A percentile compares a stretch with the other conserved stretches of the same genome.
Conservation (phyloP, 2,329 filamentous ascomycete genomes). For the Ophiosphaerella korrae region DNA sequence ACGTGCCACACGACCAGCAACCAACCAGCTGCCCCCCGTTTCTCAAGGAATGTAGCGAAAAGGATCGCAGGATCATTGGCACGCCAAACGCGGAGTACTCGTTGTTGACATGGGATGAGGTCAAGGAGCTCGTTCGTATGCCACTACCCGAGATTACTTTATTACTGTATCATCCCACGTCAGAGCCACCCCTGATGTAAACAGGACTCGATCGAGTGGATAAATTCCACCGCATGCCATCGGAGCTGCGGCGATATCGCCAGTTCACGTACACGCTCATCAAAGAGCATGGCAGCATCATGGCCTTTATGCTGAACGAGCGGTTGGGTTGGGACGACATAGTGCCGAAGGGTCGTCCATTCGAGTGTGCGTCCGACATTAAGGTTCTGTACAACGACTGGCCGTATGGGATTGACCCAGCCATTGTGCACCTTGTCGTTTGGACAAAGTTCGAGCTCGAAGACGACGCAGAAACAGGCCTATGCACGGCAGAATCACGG, state of each 20-base stretch:
- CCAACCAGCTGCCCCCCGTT: slow-evolving; percentile 73
- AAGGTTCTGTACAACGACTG: slow-evolving; percentile 89
- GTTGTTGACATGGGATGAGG: slow-evolving; percentile 70
- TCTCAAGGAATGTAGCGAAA: slow-evolving; percentile 65
- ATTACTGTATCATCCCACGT: background rate
- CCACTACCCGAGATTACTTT: background rate
- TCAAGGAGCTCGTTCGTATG: slow-evolving; percentile 61
- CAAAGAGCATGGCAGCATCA: slow-evolving; percentile 73
- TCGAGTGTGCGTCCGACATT: slow-evolving; percentile 62
- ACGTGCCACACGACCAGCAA: slow-evolving; percentile 68
- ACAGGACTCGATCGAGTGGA: slow-evolving; percentile 70
- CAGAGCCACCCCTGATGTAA: slow-evolving; percentile 10
- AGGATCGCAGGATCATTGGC: slow-evolving; percentile 72
- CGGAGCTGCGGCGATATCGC: slow-evolving; percentile 77
- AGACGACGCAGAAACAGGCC: slow-evolving; percentile 68
- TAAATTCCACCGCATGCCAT: slow-evolving; percentile 76
- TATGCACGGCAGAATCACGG: slow-evolving; percentile 69
- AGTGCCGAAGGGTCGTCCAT: slow-evolving; percentile 48
- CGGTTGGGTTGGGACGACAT: slow-evolving; percentile 70
- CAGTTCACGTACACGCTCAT: slow-evolving; percentile 69
- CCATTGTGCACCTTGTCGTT: slow-evolving; percentile 83
- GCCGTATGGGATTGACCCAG: slow-evolving; percentile 83
- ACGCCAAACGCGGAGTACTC: slow-evolving; percentile 71
- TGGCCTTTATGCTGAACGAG: slow-evolving; percentile 74
- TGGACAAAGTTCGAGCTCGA: slow-evolving; percentile 89